Base-by-base conservation (phyloP, 257 asterid genomes). In the Henckelia pumila region DNA sequence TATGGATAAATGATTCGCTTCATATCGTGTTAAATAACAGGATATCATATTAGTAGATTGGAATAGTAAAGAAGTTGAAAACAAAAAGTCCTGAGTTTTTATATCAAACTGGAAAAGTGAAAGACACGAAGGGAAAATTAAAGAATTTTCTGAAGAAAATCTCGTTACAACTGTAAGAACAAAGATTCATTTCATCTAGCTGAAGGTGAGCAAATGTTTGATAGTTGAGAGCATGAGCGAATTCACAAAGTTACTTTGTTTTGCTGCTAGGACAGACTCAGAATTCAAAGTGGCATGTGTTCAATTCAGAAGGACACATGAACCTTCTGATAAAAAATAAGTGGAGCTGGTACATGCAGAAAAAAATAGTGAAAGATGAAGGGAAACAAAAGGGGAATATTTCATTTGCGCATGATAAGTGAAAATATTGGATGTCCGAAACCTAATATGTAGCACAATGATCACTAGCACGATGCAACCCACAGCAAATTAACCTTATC, bases 401-500 rank as follows among this genome's bases (percentile, higher is more conserved):
- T 59, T 52, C 50, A 22, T 20, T 17, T 26, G 7, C 7, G 21
- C 28, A 52, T 11, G 62, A 57, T 22, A 57, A 4, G 30, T 56
- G 72, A 56, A 69, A 64, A n/a, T 50, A 56, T 35, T 53, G 37
- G 10, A 37, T 32, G n/a, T 44, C 24, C n/a, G n/a, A 3, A 17
- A 16, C 58, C 29, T 4, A 49, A 70, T 69, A 29, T 28, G 21
- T 14, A 19, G 52, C 32, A n/a, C 21, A 19, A 29, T 8, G 23
- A 61, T 19, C 24, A 21, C 60, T 49, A 25, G 61, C 59, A 61
- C 14, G 37, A 66, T 11, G 52, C 67, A 73, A 28, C 40, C 70
- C 57, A 50, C 44, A 52, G 7, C 20, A 37, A 25, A 32, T 72
- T 33, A 53, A 53, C 30, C 11, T 62, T 25, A 17, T 25, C 75